A percentile compares a stretch with the other conserved stretches of the same genome.
Evolutionary conservation across 176 grass and related monocot genomes (phyloP).

Genomic region (Musa schizocarpa): DNA sequence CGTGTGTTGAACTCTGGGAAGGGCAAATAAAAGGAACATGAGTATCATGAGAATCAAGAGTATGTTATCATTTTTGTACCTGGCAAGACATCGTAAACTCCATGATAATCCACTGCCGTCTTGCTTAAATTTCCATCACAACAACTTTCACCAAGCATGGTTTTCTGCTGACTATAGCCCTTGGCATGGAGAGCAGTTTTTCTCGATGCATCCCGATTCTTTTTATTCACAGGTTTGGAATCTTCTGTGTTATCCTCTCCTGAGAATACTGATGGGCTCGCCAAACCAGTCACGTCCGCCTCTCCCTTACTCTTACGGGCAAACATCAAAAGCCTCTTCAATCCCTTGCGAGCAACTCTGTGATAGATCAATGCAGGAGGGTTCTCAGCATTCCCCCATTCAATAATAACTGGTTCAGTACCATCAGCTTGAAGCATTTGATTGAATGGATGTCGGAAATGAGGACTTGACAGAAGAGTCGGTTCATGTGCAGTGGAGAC

Average conservation of each 20-base stretch:
- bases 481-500: conserved; percentile 34
- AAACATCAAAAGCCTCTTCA: conserved; percentile 96
- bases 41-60: not conserved
- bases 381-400: conserved; percentile 99
- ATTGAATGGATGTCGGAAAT: conserved; percentile 70
- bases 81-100: conserved; percentile 42
- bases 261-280: conserved; percentile 60
- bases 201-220: conserved; percentile 17
- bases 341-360: conserved; percentile 89
- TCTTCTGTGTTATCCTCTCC: conserved; percentile 86
- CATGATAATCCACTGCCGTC: conserved; percentile 51
- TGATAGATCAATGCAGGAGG: conserved; percentile 90
- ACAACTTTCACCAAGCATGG: conserved; percentile 24
- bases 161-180: conserved; percentile 21
- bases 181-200: conserved; percentile 4
- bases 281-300: conserved; percentile 41
- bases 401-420: conserved; percentile 81
- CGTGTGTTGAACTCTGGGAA: not conserved
- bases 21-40: not conserved
- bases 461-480: conserved; percentile 51
- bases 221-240: conserved; percentile 33
- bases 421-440: conserved; percentile 97
- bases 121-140: conserved; percentile 51
- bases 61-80: conserved; percentile 29
- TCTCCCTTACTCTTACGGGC: conserved; percentile 88